A percentile compares a stretch with the other conserved stretches of the same genome.
phyloP scores from a whole-genome alignment of 164 flowering plant species.

The Umbellularia californica region DNA sequence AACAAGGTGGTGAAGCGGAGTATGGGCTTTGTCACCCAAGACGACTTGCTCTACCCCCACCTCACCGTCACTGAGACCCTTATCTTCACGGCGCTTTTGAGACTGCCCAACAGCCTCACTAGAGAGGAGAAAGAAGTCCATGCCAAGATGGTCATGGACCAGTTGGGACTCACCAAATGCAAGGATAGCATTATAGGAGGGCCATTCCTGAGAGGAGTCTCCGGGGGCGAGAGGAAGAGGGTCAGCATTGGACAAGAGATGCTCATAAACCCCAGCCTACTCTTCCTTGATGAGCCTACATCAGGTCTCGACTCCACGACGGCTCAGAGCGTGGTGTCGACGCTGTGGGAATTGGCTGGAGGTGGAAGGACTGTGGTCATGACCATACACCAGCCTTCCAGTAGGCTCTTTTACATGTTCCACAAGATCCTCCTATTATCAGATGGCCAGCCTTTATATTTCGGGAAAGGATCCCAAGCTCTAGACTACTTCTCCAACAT shows the following conservation, averaged over 20 bases:
- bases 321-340: conserved; percentile 58
- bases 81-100: conserved; percentile 65
- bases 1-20: conserved; percentile 46
- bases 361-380: conserved; percentile 61
- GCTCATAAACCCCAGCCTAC: conserved; percentile 66
- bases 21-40: conserved; percentile 80
- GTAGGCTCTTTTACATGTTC: conserved; percentile 68
- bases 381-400: conserved; percentile 86
- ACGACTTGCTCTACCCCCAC: conserved; percentile 62
- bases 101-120: conserved; percentile 48
- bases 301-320: conserved; percentile 80
- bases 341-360: conserved; percentile 45
- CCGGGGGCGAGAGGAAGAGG: conserved; percentile 36
- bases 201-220: conserved; percentile 22
- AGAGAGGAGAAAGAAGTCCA: conserved; percentile 40
- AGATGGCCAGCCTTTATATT: conserved; percentile 61
- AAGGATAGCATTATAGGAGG: conserved; percentile 46
- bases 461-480: conserved; percentile 51
- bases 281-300: conserved; percentile 80
- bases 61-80: conserved; percentile 71
- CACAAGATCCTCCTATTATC: conserved; percentile 62
- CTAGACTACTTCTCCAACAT: conserved; percentile 59
- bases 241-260: conserved; percentile 70
- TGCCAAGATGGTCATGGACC: conserved; percentile 44
- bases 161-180: conserved; percentile 54